Conservation (phyloP, 805 yeast genomes). For the Kluyveromyces nonfermentans region DNA sequence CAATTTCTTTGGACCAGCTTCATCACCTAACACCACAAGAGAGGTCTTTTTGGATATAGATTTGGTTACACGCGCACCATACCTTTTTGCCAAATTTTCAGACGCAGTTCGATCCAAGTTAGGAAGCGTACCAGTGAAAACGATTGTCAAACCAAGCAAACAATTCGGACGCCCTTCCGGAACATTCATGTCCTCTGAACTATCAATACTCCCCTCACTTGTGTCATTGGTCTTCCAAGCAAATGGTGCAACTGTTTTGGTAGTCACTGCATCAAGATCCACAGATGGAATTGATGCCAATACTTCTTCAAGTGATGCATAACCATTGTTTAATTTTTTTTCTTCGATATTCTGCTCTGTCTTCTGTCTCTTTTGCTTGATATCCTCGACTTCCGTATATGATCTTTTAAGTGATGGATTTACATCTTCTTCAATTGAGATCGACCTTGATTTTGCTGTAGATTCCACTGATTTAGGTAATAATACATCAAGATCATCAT, state of each 20-base stretch:
- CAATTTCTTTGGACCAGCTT: conserved; percentile 95
- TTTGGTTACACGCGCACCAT: conserved; percentile 87
- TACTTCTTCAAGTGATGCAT: conserved; percentile 19
- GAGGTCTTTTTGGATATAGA: conserved; percentile 80
- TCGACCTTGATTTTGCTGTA: background rate
- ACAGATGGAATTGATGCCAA: conserved; percentile 67
- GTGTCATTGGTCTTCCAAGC: conserved; percentile 18
- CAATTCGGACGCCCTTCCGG: conserved; percentile 86
- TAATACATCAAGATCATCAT: conserved; percentile 6
- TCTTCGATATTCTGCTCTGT: background rate
- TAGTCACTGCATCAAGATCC: conserved; percentile 37
- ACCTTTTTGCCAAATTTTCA: conserved; percentile 66
- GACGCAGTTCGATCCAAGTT: conserved; percentile 66
- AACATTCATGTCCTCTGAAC: conserved; percentile 33
- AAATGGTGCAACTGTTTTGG: background rate
- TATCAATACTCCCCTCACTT: conserved; percentile 25
- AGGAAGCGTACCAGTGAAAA: conserved; percentile 86
- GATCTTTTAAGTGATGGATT: background rate
- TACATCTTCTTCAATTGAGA: background rate
- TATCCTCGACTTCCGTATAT: background rate
- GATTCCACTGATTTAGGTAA: background rate
- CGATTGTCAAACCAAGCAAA: conserved; percentile 79
- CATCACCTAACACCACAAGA: conserved; percentile 84
- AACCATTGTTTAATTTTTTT: background rate
- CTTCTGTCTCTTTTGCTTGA: background rate